Percentiles rank a stretch among this genome's conserved stretches.
Evolutionary conservation across 805 yeast genomes (phyloP).

Genomic region (Barnettozyma wickerhamii): DNA sequence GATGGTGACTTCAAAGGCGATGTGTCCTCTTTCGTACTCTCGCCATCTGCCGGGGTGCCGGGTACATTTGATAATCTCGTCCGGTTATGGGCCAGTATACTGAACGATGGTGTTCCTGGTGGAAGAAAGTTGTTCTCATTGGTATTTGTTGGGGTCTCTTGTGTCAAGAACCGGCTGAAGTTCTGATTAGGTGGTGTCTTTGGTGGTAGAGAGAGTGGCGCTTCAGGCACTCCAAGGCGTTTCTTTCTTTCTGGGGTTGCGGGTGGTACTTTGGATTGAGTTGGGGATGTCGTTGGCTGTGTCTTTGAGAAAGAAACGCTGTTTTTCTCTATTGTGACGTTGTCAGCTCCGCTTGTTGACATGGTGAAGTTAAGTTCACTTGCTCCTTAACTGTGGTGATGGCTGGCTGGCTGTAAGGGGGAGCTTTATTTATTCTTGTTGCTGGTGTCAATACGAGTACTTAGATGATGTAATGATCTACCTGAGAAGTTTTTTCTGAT

Average conservation of each 20-base stretch:
- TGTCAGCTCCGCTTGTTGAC: neutral
- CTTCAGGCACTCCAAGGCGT: neutral
- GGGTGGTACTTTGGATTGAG: slow-evolving; percentile 3
- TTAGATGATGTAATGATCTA: neutral
- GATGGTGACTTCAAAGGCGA: slow-evolving; percentile 27
- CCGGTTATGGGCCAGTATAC: neutral
- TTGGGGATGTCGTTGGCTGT: neutral
- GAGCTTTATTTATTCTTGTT: too few relatives aligned
- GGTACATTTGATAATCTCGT: slow-evolving; percentile 22
- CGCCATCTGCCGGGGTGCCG: slow-evolving; percentile 16
- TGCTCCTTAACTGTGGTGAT: neutral
- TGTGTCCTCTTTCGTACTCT: slow-evolving; percentile 1
- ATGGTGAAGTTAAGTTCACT: neutral
- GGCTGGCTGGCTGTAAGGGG: neutral
- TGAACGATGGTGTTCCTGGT: slow-evolving; percentile 23
- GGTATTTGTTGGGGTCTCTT: slow-evolving; percentile 18
- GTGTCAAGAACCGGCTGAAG: slow-evolving; percentile 4
- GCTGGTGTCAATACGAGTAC: too few relatives aligned
- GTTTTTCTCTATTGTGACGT: neutral
- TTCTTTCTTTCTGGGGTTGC: slow-evolving; percentile 14
- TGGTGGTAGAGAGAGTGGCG: slow-evolving; percentile 7
- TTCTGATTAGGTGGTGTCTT: slow-evolving; percentile 20
- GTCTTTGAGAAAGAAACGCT: neutral
- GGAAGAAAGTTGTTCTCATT: slow-evolving; percentile 8
- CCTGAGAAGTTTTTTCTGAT: neutral